These are phyloP conservation scores for Penicillium nordicum DNA, from an alignment of 2,329 filamentous ascomycete species.

Conservation along the genomic window DNA sequence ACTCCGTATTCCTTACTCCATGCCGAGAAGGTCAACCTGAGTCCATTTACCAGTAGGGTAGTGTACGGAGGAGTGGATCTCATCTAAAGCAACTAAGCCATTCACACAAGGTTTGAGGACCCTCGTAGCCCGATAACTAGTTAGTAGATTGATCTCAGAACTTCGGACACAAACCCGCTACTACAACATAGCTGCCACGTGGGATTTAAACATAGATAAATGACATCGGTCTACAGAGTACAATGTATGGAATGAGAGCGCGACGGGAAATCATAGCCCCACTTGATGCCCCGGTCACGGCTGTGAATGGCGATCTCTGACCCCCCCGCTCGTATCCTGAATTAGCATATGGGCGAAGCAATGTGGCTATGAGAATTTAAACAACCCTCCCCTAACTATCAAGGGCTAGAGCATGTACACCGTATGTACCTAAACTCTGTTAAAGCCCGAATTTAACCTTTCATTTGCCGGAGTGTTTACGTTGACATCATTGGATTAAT, in stretches of 20 bases:
- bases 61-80: too few relatives aligned
- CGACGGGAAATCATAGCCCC: not conserved
- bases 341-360: constrained; percentile 3
- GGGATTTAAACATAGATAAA: not conserved
- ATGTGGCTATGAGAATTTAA: not conserved
- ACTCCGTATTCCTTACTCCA: not conserved
- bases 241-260: too few relatives aligned
- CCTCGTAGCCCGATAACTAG: not conserved
- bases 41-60: too few relatives aligned
- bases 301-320: not conserved
- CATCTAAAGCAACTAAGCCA: not conserved
- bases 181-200: not conserved
- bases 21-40: too few relatives aligned
- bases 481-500: not conserved
- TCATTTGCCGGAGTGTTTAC: not conserved
- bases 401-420: not conserved
- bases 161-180: not conserved
- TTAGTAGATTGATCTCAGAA: not conserved
- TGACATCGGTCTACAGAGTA: not conserved
- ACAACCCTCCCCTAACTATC: not conserved
- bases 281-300: not conserved
- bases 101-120: not conserved
- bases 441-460: not conserved
- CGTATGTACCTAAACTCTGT: too few relatives aligned
- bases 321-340: not conserved